Evolutionary conservation across 2,329 filamentous ascomycete genomes (phyloP).

Genomic region (Shiraia sp.): DNA sequence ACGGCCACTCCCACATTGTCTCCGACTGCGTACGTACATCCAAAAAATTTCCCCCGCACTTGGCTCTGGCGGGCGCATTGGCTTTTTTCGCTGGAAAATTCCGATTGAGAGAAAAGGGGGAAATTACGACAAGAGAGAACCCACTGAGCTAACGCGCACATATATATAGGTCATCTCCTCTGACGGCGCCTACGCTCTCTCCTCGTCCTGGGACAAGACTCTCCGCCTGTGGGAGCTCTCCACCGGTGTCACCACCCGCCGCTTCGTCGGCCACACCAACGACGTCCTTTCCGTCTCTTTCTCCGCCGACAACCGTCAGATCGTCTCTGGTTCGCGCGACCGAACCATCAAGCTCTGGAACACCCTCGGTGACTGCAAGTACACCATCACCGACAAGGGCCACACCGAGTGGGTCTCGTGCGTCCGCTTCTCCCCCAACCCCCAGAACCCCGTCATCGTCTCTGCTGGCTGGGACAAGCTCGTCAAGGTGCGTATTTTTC

Average conservation of each 20-base stretch:
- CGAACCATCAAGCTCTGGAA: conserved; percentile 99
- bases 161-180: conserved; percentile 87
- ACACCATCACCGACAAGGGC: conserved; percentile 99
- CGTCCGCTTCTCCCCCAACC: conserved; percentile 99
- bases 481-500: conserved; percentile 86
- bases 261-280: conserved; percentile 99
- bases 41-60: conserved; percentile 12
- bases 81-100: too few species aligned
- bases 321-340: conserved; percentile 98
- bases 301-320: conserved; percentile 99
- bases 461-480: conserved; percentile 99
- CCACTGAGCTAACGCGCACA: conserved; percentile 38
- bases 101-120: too few species aligned
- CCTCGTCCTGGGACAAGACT: conserved; percentile 99
- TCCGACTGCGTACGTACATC: conserved; percentile 90
- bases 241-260: conserved; percentile 94
- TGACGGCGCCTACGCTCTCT: conserved; percentile 98
- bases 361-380: conserved; percentile 99
- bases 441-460: conserved; percentile 99
- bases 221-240: conserved; percentile 99
- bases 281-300: conserved; percentile 99
- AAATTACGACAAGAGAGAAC: too few species aligned
- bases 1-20: conserved; percentile 99
- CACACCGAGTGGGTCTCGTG: conserved; percentile 99
- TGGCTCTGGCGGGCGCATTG: conserved; percentile 26